Percentiles rank a stretch among this genome's conserved stretches.
Conservation (phyloP, 2,329 filamentous ascomycete genomes). For the Penicillium hesseltinei region DNA sequence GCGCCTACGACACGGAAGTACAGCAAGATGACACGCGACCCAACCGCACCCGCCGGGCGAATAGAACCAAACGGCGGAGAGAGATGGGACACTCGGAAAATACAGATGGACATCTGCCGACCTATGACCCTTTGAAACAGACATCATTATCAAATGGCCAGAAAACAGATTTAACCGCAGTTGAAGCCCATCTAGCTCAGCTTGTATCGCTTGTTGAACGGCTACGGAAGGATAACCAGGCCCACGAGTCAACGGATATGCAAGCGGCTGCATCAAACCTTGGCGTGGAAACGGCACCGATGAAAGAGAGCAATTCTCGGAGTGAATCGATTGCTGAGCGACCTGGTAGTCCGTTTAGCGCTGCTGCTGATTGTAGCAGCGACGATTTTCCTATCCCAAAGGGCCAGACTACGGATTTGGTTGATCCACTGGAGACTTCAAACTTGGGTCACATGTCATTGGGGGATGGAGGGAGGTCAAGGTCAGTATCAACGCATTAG, state of each 20-base stretch:
- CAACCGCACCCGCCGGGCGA: constrained; percentile 16
- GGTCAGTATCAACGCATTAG: constrained; percentile 1
- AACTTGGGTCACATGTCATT: constrained; percentile 45
- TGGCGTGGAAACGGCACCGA: constrained; percentile 10
- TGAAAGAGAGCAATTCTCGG: background rate
- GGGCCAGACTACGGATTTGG: constrained; percentile 41
- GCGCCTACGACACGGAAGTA: constrained; percentile 40
- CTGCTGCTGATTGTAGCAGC: constrained; percentile 31
- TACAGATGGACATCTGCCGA: background rate
- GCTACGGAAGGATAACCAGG: background rate
- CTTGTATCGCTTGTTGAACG: background rate
- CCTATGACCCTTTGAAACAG: background rate
- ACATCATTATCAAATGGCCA: background rate
- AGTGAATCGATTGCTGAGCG: background rate
- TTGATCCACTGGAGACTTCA: constrained; percentile 44
- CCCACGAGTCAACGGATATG: background rate
- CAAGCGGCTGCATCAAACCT: background rate
- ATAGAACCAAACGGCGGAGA: constrained; percentile 39
- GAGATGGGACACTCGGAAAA: constrained; percentile 12
- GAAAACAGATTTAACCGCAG: background rate
- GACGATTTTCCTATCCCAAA: constrained; percentile 46
- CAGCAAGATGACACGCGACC: constrained; percentile 22
- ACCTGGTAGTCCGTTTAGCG: constrained; percentile 16
- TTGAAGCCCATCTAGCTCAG: background rate
- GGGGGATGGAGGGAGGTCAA: constrained; percentile 43